phyloP scores from a whole-genome alignment of 129 eudicot species.

The Escallonia rubra region DNA sequence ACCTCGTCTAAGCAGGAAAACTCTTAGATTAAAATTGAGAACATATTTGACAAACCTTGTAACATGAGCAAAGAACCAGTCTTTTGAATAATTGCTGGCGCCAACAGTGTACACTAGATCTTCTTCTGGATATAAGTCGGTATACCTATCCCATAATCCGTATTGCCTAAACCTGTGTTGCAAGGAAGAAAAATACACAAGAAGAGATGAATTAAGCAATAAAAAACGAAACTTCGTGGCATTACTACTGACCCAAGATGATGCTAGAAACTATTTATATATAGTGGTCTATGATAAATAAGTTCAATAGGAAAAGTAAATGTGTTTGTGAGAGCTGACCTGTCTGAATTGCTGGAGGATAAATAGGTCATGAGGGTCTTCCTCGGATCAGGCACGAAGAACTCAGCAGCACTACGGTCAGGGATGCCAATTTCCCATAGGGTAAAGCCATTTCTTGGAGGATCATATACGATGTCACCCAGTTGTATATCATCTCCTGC shows the following conservation, averaged over 20 bases:
- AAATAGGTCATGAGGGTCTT: slow-evolving; percentile 33
- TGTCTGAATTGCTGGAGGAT: slow-evolving; percentile 16
- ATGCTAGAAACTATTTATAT: too few species aligned
- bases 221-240: too few species aligned
- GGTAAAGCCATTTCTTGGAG: slow-evolving; percentile 79
- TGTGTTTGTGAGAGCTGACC: slow-evolving; percentile 12
- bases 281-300: too few species aligned
- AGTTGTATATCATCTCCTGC: slow-evolving; percentile 36
- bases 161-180: slow-evolving; percentile 49
- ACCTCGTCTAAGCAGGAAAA: too few species aligned
- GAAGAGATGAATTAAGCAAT: neutral
- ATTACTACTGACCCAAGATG: too few species aligned
- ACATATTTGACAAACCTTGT: slow-evolving; percentile 20
- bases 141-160: slow-evolving; percentile 57
- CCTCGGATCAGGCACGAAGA: slow-evolving; percentile 62
- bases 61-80: slow-evolving; percentile 57
- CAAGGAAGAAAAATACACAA: neutral
- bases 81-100: slow-evolving; percentile 19
- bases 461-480: slow-evolving; percentile 42
- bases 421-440: slow-evolving; percentile 86
- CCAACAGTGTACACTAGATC: slow-evolving; percentile 42
- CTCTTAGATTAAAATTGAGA: too few species aligned
- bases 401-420: slow-evolving; percentile 75
- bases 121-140: slow-evolving; percentile 35
- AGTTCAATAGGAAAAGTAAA: neutral